phyloP scores from a whole-genome alignment of 1,284 basidiomycete species.

The Ceratobasidium sp. region DNA sequence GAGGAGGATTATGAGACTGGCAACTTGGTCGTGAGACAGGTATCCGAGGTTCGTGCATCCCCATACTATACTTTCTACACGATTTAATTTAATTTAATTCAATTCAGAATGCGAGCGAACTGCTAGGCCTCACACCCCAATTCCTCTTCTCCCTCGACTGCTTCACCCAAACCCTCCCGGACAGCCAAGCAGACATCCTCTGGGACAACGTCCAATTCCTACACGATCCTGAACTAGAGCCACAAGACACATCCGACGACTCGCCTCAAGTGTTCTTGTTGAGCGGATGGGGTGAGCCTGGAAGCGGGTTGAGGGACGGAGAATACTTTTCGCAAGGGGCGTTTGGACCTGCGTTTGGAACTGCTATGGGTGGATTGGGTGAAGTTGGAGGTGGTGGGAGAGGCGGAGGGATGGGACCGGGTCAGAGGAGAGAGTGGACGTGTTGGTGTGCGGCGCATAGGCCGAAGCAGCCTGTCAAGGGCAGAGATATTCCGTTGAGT shows the following conservation, averaged over 20 bases:
- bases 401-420: no score
- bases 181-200: slow-evolving; percentile 77
- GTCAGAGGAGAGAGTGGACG: slow-evolving; percentile 69
- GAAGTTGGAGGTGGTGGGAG: no score
- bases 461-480: slow-evolving; percentile 57
- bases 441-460: slow-evolving; percentile 89
- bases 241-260: slow-evolving; percentile 54
- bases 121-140: slow-evolving; percentile 81
- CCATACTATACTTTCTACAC: not conserved
- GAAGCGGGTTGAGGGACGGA: slow-evolving; percentile 60
- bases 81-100: slow-evolving; percentile 45
- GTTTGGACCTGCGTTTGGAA: slow-evolving; percentile 1
- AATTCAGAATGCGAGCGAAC: slow-evolving; percentile 71
- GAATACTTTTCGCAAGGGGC: slow-evolving; percentile 17
- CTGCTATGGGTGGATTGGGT: no score
- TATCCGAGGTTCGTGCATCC: slow-evolving; percentile 77
- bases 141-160: slow-evolving; percentile 83
- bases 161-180: slow-evolving; percentile 79
- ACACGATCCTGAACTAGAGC: slow-evolving; percentile 64
- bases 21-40: slow-evolving; percentile 77
- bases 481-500: not conserved
- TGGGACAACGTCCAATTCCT: slow-evolving; percentile 85
- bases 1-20: slow-evolving; percentile 74
- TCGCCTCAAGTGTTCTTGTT: slow-evolving; percentile 79
- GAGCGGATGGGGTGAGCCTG: slow-evolving; percentile 77